Conservation (phyloP, 2,329 filamentous ascomycete species). For the Chrysoporthe puriensis region DNA sequence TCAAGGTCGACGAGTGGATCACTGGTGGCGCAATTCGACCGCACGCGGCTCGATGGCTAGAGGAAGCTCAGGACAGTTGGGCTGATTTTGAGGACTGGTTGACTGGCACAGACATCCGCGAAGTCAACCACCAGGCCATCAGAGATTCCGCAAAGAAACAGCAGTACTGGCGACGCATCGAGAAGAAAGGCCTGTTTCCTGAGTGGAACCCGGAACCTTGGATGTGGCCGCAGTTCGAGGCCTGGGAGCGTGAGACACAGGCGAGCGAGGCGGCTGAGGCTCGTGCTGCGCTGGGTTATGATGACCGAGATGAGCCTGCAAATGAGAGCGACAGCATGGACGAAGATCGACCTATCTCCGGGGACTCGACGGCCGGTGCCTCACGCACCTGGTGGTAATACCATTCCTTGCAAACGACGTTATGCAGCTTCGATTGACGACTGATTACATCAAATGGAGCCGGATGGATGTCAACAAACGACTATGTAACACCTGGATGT, state of each 20-base stretch:
- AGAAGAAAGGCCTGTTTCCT: conserved; percentile 46
- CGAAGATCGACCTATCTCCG: conserved; percentile 20
- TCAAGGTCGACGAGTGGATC: conserved; percentile 65
- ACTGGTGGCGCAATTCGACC: conserved; percentile 55
- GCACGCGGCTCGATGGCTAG: conserved; percentile 41
- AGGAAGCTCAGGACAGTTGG: conserved; percentile 51
- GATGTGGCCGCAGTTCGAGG: conserved; percentile 47
- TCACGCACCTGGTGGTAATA: conserved; percentile 4
- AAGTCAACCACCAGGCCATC: conserved; percentile 45
- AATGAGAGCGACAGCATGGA: conserved; percentile 40
- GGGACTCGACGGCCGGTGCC: conserved; percentile 31
- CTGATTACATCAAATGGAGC: background rate
- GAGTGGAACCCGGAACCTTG: conserved; percentile 44
- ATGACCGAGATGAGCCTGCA: conserved; percentile 41
- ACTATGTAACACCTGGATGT: background rate
- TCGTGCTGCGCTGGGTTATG: conserved; percentile 46
- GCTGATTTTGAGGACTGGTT: conserved; percentile 53
- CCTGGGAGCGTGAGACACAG: conserved; percentile 47
- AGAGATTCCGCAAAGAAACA: conserved; percentile 45
- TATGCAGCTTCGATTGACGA: background rate
- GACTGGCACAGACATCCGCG: conserved; percentile 45
- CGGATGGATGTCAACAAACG: background rate
- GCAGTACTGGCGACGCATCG: conserved; percentile 51
- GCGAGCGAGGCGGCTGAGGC: conserved; percentile 47
- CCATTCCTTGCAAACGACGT: background rate